Base-by-base conservation (phyloP, 345 rosid genomes). In the Salix purpurea region DNA sequence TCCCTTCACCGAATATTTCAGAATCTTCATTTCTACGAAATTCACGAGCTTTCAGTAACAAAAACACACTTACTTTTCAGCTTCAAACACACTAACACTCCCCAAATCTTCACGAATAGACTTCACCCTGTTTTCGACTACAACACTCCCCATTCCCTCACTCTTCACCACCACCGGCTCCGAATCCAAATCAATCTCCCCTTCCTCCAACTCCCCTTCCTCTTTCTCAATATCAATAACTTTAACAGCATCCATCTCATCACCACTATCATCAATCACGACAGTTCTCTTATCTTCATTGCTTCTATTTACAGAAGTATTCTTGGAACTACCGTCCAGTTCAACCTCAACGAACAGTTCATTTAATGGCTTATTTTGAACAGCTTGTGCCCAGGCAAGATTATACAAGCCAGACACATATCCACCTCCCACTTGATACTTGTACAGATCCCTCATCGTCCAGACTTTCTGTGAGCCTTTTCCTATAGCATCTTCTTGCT, bases 301-400 rank as follows among this genome's bases (percentile, higher is more conserved):
- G 37, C 73, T 79, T 7, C 82, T 77, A 56, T 82, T 80, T 23
- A 77, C 87, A 60, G 87, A 81, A 11, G 87, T 83, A 0, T 84
- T 71, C 78, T 80, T 88, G 5, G 85, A 81, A 74, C 78, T 85
- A 11, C 85, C 88, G 12, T 86, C 87, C 2, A 79, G 79, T 15
- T 88, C 98, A 61, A 82, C 77, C 39, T 88, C 90, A 81, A 74
- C 90, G 75, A 93, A 72, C 58, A 88, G 76, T 69, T 88, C 93
- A 69, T 77, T 87, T 32, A 89, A 80, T 18, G 97, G 92, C 80
- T 90, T 94, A 72, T 94, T 94, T 92, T 92, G 92, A 65, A 94
- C 99, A 4, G 98, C 98, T 78, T 88, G 96, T 14, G 99, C 98
- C 99, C 99, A 96, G 2, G 99, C 99, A 39, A 91, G 86, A 80